Evolutionary conservation across 2,329 filamentous ascomycete species (phyloP).

Genomic region (Monilinia fructicola): DNA sequence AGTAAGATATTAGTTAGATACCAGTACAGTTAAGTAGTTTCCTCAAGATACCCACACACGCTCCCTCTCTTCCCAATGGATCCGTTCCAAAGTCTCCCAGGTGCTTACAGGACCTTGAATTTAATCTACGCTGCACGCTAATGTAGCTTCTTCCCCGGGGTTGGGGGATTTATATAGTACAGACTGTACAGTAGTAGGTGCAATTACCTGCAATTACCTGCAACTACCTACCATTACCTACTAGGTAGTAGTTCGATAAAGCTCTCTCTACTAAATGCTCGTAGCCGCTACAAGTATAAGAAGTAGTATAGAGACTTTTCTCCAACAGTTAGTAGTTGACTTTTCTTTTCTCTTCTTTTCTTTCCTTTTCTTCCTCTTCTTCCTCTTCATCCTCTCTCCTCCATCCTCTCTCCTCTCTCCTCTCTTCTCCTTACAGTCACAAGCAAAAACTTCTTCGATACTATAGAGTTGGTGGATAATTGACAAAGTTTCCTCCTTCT

Average conservation of each 20-base stretch:
- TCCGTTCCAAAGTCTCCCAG: no score
- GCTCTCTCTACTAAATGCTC: not conserved
- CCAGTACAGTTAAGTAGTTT: no score
- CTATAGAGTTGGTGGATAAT: not conserved
- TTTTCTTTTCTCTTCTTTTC: not conserved
- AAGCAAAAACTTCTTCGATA: not conserved
- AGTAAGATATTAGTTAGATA: slow-evolving; percentile 13
- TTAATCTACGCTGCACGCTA: no score
- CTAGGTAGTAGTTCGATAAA: slow-evolving; percentile 9
- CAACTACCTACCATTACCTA: no score
- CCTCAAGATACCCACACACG: no score
- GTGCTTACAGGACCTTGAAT: no score
- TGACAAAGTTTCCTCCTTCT: not conserved
- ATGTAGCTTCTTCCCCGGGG: not conserved
- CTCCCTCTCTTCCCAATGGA: no score
- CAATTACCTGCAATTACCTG: no score
- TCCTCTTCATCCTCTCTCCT: not conserved
- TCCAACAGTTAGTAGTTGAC: no score
- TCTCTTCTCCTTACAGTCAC: not conserved
- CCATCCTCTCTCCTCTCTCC: not conserved
- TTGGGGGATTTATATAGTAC: not conserved
- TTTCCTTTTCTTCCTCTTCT: not conserved
- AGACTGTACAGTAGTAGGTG: no score
- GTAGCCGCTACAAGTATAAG: no score
- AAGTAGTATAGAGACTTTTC: not conserved